Evolutionary conservation across 1,284 basidiomycete species (phyloP).

Genomic region (Sporisorium reilianum): DNA sequence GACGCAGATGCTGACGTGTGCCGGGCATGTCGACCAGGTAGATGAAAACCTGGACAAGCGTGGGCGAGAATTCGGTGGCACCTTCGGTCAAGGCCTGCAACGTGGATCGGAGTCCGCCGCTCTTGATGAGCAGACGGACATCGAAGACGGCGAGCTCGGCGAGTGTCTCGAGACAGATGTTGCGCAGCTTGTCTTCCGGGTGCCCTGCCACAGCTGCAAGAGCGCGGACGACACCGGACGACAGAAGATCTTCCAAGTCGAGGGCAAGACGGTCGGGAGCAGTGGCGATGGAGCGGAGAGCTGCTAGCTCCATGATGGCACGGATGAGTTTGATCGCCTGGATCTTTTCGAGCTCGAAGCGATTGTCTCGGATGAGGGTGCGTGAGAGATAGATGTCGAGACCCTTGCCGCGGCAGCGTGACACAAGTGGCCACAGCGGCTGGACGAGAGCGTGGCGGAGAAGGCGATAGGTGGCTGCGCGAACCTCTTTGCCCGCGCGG

Average conservation of each 20-base stretch:
- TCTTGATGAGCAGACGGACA: constrained; percentile 81
- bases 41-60: constrained; percentile 87
- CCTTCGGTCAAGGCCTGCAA: constrained; percentile 88
- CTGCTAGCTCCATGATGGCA: constrained; percentile 76
- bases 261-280: constrained; percentile 70
- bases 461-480: constrained; percentile 88
- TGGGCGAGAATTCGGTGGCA: constrained; percentile 82
- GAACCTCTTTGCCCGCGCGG: constrained; percentile 78
- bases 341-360: constrained; percentile 86
- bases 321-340: constrained; percentile 93
- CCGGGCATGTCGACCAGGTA: constrained; percentile 87
- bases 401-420: constrained; percentile 76
- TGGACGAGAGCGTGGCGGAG: constrained; percentile 82
- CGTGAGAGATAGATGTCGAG: constrained; percentile 90
- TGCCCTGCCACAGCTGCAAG: constrained; percentile 93
- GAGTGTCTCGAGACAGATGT: constrained; percentile 87
- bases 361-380: constrained; percentile 85
- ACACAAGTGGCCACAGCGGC: constrained; percentile 69
- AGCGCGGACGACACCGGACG: constrained; percentile 74
- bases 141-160: constrained; percentile 91
- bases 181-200: constrained; percentile 86
- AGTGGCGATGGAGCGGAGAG: constrained; percentile 32
- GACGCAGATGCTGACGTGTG: constrained; percentile 81
- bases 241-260: constrained; percentile 65
- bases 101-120: constrained; percentile 88